Evolutionary conservation across 192 early-diverging fungal genomes (phyloP), one percentile per base, ranked within the genome.

Genomic region (Physocladia obscura): DNA sequence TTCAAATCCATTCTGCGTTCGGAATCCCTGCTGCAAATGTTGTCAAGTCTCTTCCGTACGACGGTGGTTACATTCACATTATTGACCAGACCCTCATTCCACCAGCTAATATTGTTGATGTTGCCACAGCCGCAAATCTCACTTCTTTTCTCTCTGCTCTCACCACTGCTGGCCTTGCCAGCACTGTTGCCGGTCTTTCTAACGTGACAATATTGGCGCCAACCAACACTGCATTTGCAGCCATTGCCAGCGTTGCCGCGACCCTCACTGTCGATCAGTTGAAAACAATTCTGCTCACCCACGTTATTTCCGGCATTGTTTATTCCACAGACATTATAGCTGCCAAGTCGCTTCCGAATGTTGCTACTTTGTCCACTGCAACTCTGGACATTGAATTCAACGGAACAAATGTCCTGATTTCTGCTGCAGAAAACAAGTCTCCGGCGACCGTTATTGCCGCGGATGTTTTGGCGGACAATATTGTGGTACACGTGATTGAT

Each of bases 401-500:
- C 35, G 69, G 57, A 48, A 60, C 39, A 30, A 64, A 48, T 36
- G 75, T 79, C 35, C 36, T 59, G 22, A 64, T 84, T 35, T 44
- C 30, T 50, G 78, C 74, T n/a, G 54, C 55, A 34, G 82, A 76
- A 24, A 75, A 81, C 70, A 59, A 27, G 26, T 17, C 38, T 2
- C 51, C 71, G 38, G 80, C 77, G 51, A 80, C 37, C n/a, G 76
- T 84, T 50, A 48, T 71, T 60, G 51, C 55, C 21, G 71, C 80
- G 27, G 78, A 84, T 51, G 67, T 81, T 29, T 49, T 80, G 3
- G 29, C 69, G 39, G 39, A 47, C 27, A 37, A 58, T 4, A 74
- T 79, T 54, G 73, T 82, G 51, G 62, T 81, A n/a, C 82, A 84
- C 68, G 68, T 84, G 21, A 77, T 84, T 49, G 82, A 84, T 69